Base-by-base conservation (phyloP, 2,329 filamentous ascomycete species). In the Fusarium brachygibbosum region DNA sequence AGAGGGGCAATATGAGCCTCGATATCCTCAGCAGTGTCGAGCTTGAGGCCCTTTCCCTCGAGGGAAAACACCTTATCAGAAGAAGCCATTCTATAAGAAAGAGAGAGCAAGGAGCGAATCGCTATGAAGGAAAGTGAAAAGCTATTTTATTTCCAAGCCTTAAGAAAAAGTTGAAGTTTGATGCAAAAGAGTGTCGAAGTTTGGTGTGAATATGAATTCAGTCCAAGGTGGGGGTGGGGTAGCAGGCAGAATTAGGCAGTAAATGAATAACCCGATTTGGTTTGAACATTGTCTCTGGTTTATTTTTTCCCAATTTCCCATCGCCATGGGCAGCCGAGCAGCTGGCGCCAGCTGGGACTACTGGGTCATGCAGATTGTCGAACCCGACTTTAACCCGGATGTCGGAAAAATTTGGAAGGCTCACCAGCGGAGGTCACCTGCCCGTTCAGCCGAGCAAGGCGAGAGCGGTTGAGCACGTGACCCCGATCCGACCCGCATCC, bases 41-140 rank as follows among this genome's bases (percentile, higher is more conserved):
- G 92, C 86, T 97, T 98, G 75, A 98, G 88, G 76, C 91, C 91
- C 84, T 92, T 96, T 81, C 93, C 94, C 81, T 97, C 93, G 72
- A 98, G 89, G 74, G 94, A 94, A 83, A 98, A 98, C 77, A 93
- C 79, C 79, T 92, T 94, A 58, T 80, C 68, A 25, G 75, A 70
- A 62, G 73, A 70, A 62, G 76, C 62, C 79, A 80, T 80, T 63
- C 51, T 71, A 62, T 68, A 50, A 25, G 49, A 38, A 65, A 60
- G 46, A 28, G 32, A 21, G 35, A 29, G 32, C 11, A 59, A 60
- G 34, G 52, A 60, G 41, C 19, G 50, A 19, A 29, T 38, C 35
- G 51, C 60, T 42, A 58, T 51, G 48, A 57, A 52, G 41, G n/a
- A 56, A 58, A 55, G 44, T 65, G 50, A 52, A 66, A 63, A 57